These are phyloP conservation scores for Salix caprea DNA, from an alignment of 345 rosid species.

Conservation along the genomic window DNA sequence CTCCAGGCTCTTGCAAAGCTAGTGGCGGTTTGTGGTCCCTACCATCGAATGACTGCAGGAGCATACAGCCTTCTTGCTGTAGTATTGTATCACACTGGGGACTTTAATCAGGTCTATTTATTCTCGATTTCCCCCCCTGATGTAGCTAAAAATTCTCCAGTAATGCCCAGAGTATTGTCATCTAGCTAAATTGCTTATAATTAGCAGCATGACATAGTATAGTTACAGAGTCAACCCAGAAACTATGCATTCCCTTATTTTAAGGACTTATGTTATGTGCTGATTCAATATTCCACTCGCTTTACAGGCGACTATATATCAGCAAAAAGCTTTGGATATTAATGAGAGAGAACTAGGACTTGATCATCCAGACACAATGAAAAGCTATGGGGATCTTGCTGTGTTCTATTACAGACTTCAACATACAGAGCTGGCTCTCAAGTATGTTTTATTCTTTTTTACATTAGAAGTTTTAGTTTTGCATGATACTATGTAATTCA, in stretches of 20 bases:
- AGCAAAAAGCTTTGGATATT: slow-evolving; percentile 98
- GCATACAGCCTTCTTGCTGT: slow-evolving; percentile 99
- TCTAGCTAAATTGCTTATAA: slow-evolving; percentile 1
- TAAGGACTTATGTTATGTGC: slow-evolving; percentile 18
- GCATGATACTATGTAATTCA: background rate
- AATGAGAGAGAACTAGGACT: slow-evolving; percentile 98
- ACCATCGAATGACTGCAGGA: slow-evolving; percentile 98
- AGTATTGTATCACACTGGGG: slow-evolving; percentile 96
- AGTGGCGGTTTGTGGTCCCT: slow-evolving; percentile 97
- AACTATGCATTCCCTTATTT: background rate
- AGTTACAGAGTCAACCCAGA: background rate
- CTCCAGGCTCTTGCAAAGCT: slow-evolving; percentile 92
- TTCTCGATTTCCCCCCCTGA: background rate
- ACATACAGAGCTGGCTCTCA: slow-evolving; percentile 95
- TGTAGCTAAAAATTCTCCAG: background rate
- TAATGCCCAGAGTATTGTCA: slow-evolving; percentile 1
- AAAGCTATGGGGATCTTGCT: slow-evolving; percentile 99
- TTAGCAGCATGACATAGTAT: background rate
- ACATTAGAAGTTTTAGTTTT: slow-evolving; percentile 1
- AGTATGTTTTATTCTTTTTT: slow-evolving; percentile 47
- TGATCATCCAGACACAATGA: slow-evolving; percentile 99
- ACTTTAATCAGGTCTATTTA: slow-evolving; percentile 85
- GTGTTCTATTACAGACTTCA: slow-evolving; percentile 99
- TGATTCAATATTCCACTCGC: slow-evolving; percentile 19
- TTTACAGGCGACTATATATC: slow-evolving; percentile 91